Evolutionary conservation across 129 eudicot genomes (phyloP), one percentile per base, ranked within the genome.

Genomic region (Silybum marianum): DNA sequence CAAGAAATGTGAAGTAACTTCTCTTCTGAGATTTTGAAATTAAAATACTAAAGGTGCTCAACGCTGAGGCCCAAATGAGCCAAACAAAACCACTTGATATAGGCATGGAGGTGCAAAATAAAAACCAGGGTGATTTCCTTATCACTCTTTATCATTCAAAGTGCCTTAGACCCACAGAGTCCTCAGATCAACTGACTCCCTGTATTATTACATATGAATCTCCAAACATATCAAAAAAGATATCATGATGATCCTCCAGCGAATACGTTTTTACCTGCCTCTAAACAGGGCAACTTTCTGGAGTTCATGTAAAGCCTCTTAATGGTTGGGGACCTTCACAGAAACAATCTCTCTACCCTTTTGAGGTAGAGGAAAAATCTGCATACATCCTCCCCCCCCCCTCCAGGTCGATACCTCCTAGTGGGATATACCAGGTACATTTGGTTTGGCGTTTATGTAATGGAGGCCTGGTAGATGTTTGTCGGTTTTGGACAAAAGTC

Each of bases 61-160:
- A 23, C 38, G 72, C 62, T 77, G 67, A 62, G 18, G 42, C 39
- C 78, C 69, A 9, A 10, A 62, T 62, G 69, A 22, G 69, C 69
- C 69, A 62, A 51, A 22, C 26, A 19, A 62, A 21, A 22, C 13
- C 69, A 19, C 11, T 62, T 22, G 26, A 62, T 62, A 19, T 21
- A n/a, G 25, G 24, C 68, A 60, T 19, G 68, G 3, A 12, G 25
- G 2, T n/a, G 68, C 13, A 62, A 62, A 62, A 62, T 3, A 12
- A n/a, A 22, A 7, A 19, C 8, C 22, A 62, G 11, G 4, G 69
- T n/a, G 26, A 62, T 62, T 62, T 62, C 24, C 26, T 62, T 62
- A 62, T 21, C 69, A 62, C 14, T 22, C 69, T 2, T 22, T 25
- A 62, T 22, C 69, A 62, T 62, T 62, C 69, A 22, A 21, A 62